These are phyloP conservation scores for Ascochyta rabiei DNA, from an alignment of 2,329 filamentous ascomycete genomes.

Conservation along the genomic window DNA sequence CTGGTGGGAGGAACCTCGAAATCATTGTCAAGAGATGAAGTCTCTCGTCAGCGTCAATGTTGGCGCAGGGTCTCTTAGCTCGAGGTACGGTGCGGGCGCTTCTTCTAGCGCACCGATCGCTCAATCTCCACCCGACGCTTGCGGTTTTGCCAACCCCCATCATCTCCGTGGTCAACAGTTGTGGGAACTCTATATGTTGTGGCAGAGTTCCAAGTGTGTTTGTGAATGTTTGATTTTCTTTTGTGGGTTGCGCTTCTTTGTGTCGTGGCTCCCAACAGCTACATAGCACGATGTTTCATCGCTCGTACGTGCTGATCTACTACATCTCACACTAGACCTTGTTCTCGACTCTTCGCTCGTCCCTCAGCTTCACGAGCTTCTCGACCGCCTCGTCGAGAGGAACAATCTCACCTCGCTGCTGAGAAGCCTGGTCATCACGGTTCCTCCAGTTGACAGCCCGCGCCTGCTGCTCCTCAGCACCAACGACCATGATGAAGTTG, in stretches of 20 bases:
- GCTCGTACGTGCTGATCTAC: conserved; percentile 5
- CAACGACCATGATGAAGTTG: conserved; percentile 80
- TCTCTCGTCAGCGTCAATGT: not conserved
- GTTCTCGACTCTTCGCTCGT: conserved; percentile 50
- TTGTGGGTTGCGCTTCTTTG: not conserved
- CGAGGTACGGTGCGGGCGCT: conserved; percentile 12
- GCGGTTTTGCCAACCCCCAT: not conserved
- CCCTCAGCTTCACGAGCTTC: conserved; percentile 57
- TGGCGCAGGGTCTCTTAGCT: conserved; percentile 7
- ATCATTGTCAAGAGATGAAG: too few species aligned
- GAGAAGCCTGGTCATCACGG: conserved; percentile 66
- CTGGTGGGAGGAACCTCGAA: too few species aligned
- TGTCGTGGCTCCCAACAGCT: not conserved
- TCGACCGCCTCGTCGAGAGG: conserved; percentile 64
- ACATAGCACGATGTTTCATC: conserved; percentile 4
- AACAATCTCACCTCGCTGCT: conserved; percentile 66
- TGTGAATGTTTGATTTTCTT: not conserved
- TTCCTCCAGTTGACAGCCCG: conserved; percentile 69
- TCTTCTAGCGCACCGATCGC: conserved; percentile 12
- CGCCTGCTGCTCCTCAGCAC: conserved; percentile 65
- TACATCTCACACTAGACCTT: conserved; percentile 20
- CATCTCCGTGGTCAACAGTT: not conserved
- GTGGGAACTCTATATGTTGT: not conserved
- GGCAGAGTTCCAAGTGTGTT: not conserved
- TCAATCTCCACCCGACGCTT: not conserved